A percentile compares a stretch with the other conserved stretches of the same genome.
These are phyloP conservation scores for Cladosporium sp. DNA, from an alignment of 2,329 filamentous ascomycete species.

Conservation along the genomic window DNA sequence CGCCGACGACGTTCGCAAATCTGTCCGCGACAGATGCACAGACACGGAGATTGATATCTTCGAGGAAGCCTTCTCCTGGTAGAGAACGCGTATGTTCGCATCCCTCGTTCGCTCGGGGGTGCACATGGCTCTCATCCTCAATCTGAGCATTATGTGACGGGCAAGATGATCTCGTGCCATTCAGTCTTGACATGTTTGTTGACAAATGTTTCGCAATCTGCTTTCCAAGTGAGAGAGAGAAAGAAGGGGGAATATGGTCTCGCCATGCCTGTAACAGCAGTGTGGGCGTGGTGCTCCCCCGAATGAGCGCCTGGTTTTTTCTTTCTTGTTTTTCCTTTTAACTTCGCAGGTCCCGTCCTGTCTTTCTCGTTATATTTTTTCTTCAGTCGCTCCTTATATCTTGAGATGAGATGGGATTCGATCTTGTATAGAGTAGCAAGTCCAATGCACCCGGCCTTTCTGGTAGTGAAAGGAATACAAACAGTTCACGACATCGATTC, in stretches of 20 bases:
- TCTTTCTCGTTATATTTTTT: too few species aligned
- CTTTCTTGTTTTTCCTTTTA: too few species aligned
- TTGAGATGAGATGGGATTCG: too few species aligned
- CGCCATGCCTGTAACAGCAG: slow-evolving; percentile 4
- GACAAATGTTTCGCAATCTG: not conserved
- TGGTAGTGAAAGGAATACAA: too few species aligned
- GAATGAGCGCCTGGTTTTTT: too few species aligned
- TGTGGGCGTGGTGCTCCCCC: not conserved
- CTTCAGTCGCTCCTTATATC: too few species aligned
- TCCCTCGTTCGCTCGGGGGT: not conserved
- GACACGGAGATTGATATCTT: slow-evolving; percentile 69
- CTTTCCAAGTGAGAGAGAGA: not conserved
- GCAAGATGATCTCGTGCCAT: slow-evolving; percentile 4
- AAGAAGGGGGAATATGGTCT: not conserved
- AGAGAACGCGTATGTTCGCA: slow-evolving; percentile 16
- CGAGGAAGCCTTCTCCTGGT: slow-evolving; percentile 72
- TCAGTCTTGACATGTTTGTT: not conserved
- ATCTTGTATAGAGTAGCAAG: too few species aligned
- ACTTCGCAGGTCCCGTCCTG: too few species aligned
- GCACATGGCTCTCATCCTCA: not conserved
- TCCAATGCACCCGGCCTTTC: too few species aligned
- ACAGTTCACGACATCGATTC: too few species aligned
- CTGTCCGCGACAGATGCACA: slow-evolving; percentile 62
- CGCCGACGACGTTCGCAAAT: slow-evolving; percentile 68
- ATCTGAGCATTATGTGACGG: slow-evolving; percentile 6